Evolutionary conservation across 2,329 filamentous ascomycete genomes (phyloP).

Genomic region (Diaporthe nobilis): DNA sequence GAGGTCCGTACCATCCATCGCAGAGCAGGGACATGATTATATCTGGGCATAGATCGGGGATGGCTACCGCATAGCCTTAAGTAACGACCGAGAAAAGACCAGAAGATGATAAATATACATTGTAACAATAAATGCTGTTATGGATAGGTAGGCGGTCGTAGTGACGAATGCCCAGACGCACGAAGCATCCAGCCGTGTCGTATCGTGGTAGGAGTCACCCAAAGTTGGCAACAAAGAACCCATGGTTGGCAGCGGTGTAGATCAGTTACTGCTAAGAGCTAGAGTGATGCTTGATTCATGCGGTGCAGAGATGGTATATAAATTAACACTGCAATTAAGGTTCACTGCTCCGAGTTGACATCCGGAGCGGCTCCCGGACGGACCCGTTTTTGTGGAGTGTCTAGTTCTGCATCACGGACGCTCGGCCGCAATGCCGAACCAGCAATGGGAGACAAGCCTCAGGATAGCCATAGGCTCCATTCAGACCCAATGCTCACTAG

Average conservation of each 20-base stretch:
- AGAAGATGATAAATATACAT: background rate
- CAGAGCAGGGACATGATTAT: background rate
- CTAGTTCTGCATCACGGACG: background rate
- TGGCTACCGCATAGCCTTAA: background rate
- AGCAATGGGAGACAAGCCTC: background rate
- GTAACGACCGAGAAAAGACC: background rate
- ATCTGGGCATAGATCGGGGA: accelerated
- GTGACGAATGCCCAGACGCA: no score
- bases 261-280: background rate
- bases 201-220: background rate
- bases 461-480: background rate
- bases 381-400: no score
- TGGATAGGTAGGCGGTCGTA: background rate
- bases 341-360: no score
- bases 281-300: background rate
- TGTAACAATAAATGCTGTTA: background rate
- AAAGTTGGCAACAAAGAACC: background rate
- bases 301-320: background rate
- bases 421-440: constrained; percentile 5
- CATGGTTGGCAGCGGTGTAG: background rate
- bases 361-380: no score
- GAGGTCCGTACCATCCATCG: background rate
- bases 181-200: background rate
- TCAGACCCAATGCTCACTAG: background rate
- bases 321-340: no score